Base-by-base conservation (phyloP, 164 flowering plant species). In the Chimonanthus salicifolius region DNA sequence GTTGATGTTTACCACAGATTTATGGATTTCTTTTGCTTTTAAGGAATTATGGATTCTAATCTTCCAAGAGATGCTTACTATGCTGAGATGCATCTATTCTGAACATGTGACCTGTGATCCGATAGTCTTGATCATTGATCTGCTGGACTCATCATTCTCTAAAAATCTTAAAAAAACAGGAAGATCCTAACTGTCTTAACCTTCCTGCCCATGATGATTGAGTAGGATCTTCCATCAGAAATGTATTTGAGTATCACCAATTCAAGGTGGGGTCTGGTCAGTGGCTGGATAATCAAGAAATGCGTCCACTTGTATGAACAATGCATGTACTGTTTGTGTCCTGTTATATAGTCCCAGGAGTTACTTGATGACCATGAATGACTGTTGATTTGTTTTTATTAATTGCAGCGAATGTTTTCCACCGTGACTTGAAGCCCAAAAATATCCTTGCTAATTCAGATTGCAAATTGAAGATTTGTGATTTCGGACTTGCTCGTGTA, bases 401-500 rank as follows among this genome's bases (percentile, higher is more conserved):
- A 43, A 77, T 71, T 81, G 79, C 90, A 92, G 97, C 89, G 45
- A 85, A 92, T 82, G 97, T 93, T 49, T 91, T 88, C 77, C 98
- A 93, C 78, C 83, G 97, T 51, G 98, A 93, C 80, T 79, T 93
- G 71, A 93, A 93, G 82, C 98, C 98, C 16, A 90, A 88, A 78
- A 93, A 93, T 74, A 90, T 93, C 11, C 91, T 93, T 72, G 97
- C 97, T 69, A 93, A 93, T 86, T 88, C 97, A 1, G 97, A 93
- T 78, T 91, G 95, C 94, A 91, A 91, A 76, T 70, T 93, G 79
- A 93, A 93, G 87, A 86, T 93, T 48, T 93, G 98, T 85, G 98
- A 93, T 82, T 91, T 93, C 78, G 98, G 98, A 67, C 91, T 91
- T 58, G 98, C 98, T 76, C 97, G 98, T 62, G 95, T 83, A 63